Evolutionary conservation across 2,329 filamentous ascomycete genomes (phyloP).

Genomic region (Fusarium fracticaudum): DNA sequence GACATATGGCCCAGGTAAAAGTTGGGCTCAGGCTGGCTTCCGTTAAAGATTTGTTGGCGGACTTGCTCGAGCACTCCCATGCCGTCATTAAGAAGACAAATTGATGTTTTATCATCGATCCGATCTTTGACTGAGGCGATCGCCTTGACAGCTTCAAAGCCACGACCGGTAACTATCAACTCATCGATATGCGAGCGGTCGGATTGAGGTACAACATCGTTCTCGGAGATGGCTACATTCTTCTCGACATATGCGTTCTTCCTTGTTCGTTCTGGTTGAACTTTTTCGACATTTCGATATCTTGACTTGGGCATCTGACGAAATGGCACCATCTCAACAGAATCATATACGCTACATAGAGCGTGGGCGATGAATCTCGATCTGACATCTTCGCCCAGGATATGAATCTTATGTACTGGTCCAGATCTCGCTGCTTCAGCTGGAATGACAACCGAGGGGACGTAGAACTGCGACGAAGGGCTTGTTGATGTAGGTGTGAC

Average conservation of each 20-base stretch:
- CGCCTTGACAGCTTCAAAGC: slow-evolving; percentile 65
- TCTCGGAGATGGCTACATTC: slow-evolving; percentile 26
- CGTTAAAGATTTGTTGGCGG: slow-evolving; percentile 74
- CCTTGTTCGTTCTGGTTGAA: slow-evolving; percentile 30
- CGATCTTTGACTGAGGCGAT: slow-evolving; percentile 71
- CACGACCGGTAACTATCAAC: slow-evolving; percentile 71
- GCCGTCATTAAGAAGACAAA: slow-evolving; percentile 82
- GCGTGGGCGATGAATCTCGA: slow-evolving; percentile 55
- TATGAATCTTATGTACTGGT: slow-evolving; percentile 52
- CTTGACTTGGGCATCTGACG: slow-evolving; percentile 37
- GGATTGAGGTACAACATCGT: background rate
- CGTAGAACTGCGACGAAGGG: slow-evolving; percentile 43
- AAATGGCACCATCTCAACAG: slow-evolving; percentile 50
- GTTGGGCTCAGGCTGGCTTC: slow-evolving; percentile 71
- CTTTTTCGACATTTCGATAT: slow-evolving; percentile 46
- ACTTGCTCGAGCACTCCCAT: slow-evolving; percentile 86
- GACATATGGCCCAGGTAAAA: slow-evolving; percentile 76
- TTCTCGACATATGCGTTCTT: slow-evolving; percentile 31
- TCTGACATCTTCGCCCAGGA: slow-evolving; percentile 53
- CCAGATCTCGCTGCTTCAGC: slow-evolving; percentile 46
- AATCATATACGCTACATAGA: slow-evolving; percentile 53
- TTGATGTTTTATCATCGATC: slow-evolving; percentile 73
- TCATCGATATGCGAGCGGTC: slow-evolving; percentile 70
- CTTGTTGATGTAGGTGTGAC: slow-evolving; percentile 21
- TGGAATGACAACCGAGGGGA: slow-evolving; percentile 51